Evolutionary conservation across 2,329 filamentous ascomycete genomes (phyloP).

Genomic region (Mycocentrospora acerina): DNA sequence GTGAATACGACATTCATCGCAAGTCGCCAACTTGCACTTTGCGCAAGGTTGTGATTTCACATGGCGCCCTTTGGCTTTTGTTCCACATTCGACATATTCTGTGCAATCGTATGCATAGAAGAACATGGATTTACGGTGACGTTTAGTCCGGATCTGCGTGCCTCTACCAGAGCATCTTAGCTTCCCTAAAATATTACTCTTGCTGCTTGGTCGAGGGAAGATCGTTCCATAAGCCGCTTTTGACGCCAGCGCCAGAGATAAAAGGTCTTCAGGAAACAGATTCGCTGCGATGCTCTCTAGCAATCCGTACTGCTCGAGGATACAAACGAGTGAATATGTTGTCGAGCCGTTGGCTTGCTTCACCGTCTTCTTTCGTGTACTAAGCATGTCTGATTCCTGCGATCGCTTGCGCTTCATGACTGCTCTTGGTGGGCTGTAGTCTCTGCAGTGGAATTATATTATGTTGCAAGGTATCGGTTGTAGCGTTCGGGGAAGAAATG

Average conservation of each 20-base stretch:
- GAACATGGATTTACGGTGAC: constrained; percentile 26
- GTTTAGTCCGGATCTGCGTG: constrained; percentile 18
- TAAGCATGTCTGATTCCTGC: too few relatives aligned
- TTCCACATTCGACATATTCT: constrained; percentile 26
- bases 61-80: constrained; percentile 1
- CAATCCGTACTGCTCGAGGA: constrained; percentile 33
- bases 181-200: constrained; percentile 27
- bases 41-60: constrained; percentile 28
- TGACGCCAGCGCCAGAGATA: constrained; percentile 31
- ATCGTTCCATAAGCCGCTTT: constrained; percentile 26
- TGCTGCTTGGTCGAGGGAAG: constrained; percentile 23
- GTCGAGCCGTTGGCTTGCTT: not conserved
- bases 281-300: constrained; percentile 25
- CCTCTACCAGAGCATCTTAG: constrained; percentile 31
- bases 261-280: constrained; percentile 29
- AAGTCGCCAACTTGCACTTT: constrained; percentile 32
- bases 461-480: too few relatives aligned
- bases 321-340: constrained; percentile 17
- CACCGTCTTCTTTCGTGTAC: not conserved
- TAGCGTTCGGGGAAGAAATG: too few relatives aligned
- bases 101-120: constrained; percentile 24
- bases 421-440: too few relatives aligned
- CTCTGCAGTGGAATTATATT: too few relatives aligned
- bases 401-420: too few relatives aligned
- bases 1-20: constrained; percentile 39